Percentiles rank a stretch among this genome's conserved stretches.
Evolutionary conservation across 208 protist genomes (phyloP).

Genomic region (Leishmania lainsoni): DNA sequence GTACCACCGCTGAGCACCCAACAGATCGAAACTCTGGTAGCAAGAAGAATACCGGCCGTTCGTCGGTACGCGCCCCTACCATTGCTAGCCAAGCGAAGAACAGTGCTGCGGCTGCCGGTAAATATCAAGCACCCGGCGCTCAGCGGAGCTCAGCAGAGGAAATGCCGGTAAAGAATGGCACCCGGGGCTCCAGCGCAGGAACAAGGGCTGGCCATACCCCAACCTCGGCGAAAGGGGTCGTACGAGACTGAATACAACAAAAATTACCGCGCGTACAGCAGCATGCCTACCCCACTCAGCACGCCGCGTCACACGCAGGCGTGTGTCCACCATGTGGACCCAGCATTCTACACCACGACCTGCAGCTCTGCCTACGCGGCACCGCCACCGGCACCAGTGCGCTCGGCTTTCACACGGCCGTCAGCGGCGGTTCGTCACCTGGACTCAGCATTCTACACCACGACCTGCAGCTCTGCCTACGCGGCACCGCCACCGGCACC

Average conservation of each 20-base stretch:
- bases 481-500: slow-evolving; percentile 17
- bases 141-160: neutral
- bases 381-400: slow-evolving; percentile 9
- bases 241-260: slow-evolving; percentile 51
- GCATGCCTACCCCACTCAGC: slow-evolving; percentile 6
- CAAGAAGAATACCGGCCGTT: neutral
- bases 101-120: neutral
- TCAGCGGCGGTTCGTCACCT: slow-evolving; percentile 40
- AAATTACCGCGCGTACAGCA: slow-evolving; percentile 37
- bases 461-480: slow-evolving; percentile 49
- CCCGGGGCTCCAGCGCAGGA: neutral
- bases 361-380: slow-evolving; percentile 37
- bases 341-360: slow-evolving; percentile 63
- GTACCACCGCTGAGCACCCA: neutral
- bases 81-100: neutral
- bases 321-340: slow-evolving; percentile 63
- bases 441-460: slow-evolving; percentile 59
- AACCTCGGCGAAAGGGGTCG: slow-evolving; percentile 2
- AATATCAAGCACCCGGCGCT: neutral
- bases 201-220: neutral
- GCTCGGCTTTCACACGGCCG: neutral
- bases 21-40: neutral
- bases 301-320: slow-evolving; percentile 23
- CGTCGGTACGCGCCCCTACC: neutral
- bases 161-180: neutral